phyloP scores from a whole-genome alignment of 2,329 filamentous ascomycete genomes.

The Emydomyces testavorans region DNA sequence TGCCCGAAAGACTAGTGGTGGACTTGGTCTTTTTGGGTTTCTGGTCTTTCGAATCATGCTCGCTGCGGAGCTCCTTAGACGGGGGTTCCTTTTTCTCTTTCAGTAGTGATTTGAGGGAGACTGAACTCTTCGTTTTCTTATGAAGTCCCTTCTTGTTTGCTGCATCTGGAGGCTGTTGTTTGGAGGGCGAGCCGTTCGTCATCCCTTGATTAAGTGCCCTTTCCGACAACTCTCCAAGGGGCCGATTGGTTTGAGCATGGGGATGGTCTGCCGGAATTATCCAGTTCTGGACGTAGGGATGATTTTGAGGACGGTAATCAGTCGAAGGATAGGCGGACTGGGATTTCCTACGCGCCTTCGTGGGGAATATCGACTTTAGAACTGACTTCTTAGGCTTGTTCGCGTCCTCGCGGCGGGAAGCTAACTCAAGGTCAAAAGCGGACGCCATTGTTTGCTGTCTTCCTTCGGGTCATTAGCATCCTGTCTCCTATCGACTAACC shows the following conservation, averaged over 20 bases:
- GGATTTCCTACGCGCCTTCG: conserved; percentile 40
- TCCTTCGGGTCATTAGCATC: not conserved
- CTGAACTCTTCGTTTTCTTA: conserved; percentile 45
- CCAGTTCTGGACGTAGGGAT: conserved; percentile 24
- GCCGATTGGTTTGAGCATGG: conserved; percentile 28
- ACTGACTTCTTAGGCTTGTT: conserved; percentile 34
- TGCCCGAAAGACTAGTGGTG: conserved; percentile 63
- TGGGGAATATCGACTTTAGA: conserved; percentile 44
- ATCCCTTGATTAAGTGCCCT: conserved; percentile 30
- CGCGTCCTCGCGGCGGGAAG: conserved; percentile 31
- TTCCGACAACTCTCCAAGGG: conserved; percentile 24
- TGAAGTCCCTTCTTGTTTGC: conserved; percentile 32
- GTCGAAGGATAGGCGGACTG: conserved; percentile 28
- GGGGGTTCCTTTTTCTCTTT: conserved; percentile 36
- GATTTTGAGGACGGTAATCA: conserved; percentile 19
- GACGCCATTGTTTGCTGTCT: conserved; percentile 24
- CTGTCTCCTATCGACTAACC: not conserved
- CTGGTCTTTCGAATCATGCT: conserved; percentile 27
- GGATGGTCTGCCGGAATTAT: conserved; percentile 43
- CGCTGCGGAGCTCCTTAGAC: conserved; percentile 23
- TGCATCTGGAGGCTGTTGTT: conserved; percentile 32
- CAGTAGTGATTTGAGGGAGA: conserved; percentile 41
- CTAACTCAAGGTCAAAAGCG: conserved; percentile 23
- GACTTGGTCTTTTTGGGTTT: conserved; percentile 66
- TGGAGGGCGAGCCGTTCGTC: conserved; percentile 19